Evolutionary conservation across 768 basidiomycete species (phyloP).

Genomic region (Boletus sensibilis): DNA sequence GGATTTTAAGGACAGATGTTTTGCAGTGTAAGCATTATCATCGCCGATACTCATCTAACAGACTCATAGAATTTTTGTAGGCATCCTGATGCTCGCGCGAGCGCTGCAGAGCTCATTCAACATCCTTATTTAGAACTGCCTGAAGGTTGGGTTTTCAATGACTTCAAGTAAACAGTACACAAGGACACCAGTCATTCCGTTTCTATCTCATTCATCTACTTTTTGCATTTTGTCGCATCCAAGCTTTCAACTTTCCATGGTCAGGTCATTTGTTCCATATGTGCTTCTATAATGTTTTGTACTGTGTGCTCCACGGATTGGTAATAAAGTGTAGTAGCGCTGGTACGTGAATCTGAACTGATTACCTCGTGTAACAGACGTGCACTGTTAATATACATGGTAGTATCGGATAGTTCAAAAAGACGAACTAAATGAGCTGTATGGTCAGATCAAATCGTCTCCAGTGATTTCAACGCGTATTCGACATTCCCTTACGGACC

Average conservation of each 20-base stretch:
- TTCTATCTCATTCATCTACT: constrained; percentile 30
- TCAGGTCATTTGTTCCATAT: constrained; percentile 29
- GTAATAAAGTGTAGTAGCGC: constrained; percentile 32
- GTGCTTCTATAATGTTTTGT: constrained; percentile 36
- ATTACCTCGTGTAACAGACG: background rate
- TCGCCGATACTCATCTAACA: background rate
- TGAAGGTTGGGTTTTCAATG: constrained; percentile 72
- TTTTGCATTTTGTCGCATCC: constrained; percentile 23
- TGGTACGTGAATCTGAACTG: constrained; percentile 31
- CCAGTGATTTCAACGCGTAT: background rate
- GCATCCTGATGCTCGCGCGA: constrained; percentile 82
- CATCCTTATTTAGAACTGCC: constrained; percentile 78
- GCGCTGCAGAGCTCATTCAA: constrained; percentile 70
- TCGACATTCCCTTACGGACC: background rate
- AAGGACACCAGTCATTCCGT: constrained; percentile 18
- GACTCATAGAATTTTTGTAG: constrained; percentile 36
- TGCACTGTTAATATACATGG: background rate
- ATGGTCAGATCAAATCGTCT: background rate
- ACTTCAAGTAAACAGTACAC: constrained; percentile 32
- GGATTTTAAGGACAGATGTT: constrained; percentile 86
- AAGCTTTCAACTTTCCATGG: constrained; percentile 14
- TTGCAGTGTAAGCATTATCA: constrained; percentile 69
- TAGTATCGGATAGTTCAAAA: background rate
- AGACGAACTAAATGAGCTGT: background rate
- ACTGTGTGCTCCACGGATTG: constrained; percentile 22